Conservation (phyloP, 2,329 filamentous ascomycete genomes). For the Emericellopsis atlantica region DNA sequence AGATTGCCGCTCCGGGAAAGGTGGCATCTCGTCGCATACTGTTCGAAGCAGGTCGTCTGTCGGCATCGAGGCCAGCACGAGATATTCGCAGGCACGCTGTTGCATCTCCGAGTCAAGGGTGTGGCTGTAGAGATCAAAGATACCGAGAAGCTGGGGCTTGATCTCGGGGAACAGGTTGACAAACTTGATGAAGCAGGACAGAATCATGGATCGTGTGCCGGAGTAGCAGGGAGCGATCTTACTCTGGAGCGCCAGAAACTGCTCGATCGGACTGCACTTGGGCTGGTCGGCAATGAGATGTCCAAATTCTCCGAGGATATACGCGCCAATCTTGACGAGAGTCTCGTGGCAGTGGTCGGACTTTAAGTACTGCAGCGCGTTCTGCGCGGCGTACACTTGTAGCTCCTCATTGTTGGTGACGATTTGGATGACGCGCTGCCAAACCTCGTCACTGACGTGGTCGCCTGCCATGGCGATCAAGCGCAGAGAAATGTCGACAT, state of each 20-base stretch:
- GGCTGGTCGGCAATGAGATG: slow-evolving; percentile 88
- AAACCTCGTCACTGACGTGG: slow-evolving; percentile 97
- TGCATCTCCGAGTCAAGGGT: slow-evolving; percentile 91
- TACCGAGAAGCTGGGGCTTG: slow-evolving; percentile 82
- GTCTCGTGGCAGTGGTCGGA: slow-evolving; percentile 93
- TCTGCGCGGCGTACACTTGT: slow-evolving; percentile 90
- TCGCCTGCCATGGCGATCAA: slow-evolving; percentile 95
- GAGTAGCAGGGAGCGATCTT: slow-evolving; percentile 86
- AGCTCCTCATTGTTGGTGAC: slow-evolving; percentile 98
- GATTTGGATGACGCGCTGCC: slow-evolving; percentile 97
- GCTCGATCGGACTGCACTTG: slow-evolving; percentile 91
- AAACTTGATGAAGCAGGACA: slow-evolving; percentile 95
- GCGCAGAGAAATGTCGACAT: slow-evolving; percentile 91
- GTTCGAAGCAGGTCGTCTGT: slow-evolving; percentile 87
- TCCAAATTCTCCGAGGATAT: slow-evolving; percentile 92
- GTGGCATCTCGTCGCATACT: slow-evolving; percentile 96
- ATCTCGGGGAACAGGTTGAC: slow-evolving; percentile 98
- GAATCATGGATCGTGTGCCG: slow-evolving; percentile 80
- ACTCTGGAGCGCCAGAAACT: slow-evolving; percentile 81
- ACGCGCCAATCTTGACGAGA: slow-evolving; percentile 92
- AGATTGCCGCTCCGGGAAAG: slow-evolving; percentile 89
- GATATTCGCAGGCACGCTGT: slow-evolving; percentile 90
- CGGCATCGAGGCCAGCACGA: slow-evolving; percentile 71
- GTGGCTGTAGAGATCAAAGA: slow-evolving; percentile 87
- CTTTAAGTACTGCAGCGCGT: slow-evolving; percentile 85